phyloP scores from a whole-genome alignment of 257 asterid species.

The Mentha longifolia region DNA sequence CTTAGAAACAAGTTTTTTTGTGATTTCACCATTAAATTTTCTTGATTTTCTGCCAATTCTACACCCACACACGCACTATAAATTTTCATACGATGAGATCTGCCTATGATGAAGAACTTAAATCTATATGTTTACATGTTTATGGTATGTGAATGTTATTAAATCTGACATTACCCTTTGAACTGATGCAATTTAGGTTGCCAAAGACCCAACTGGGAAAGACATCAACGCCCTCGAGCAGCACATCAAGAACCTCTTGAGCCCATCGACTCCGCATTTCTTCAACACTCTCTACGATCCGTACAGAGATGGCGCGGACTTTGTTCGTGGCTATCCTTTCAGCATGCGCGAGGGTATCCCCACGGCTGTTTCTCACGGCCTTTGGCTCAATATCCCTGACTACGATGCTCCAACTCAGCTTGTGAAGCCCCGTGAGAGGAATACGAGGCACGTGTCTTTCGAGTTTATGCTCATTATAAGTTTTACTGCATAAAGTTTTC shows the following conservation, averaged over 20 bases:
- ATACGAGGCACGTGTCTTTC: constrained; percentile 47
- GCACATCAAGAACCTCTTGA: constrained; percentile 70
- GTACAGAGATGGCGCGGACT: constrained; percentile 75
- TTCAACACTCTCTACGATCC: constrained; percentile 88
- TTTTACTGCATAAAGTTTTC: not conserved
- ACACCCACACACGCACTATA: not conserved
- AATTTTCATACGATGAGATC: constrained; percentile 29
- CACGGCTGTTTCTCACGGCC: constrained; percentile 79
- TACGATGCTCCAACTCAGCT: constrained; percentile 90
- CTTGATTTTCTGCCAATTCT: not conserved
- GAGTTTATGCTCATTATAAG: not conserved
- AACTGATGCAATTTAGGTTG: constrained; percentile 51
- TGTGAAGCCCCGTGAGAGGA: constrained; percentile 85
- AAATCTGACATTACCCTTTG: not conserved
- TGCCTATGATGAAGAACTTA: not conserved
- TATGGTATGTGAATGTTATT: not conserved
- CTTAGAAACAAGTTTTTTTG: not conserved
- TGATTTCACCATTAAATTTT: not conserved
- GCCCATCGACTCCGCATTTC: constrained; percentile 75
- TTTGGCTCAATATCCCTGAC: constrained; percentile 87
- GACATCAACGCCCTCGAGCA: constrained; percentile 83
- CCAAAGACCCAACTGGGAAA: constrained; percentile 74
- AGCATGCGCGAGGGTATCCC: constrained; percentile 78
- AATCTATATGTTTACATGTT: not conserved
- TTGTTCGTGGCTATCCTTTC: constrained; percentile 89